Conservation (phyloP, 2,329 filamentous ascomycete genomes). For the Exophiala oligosperma region DNA sequence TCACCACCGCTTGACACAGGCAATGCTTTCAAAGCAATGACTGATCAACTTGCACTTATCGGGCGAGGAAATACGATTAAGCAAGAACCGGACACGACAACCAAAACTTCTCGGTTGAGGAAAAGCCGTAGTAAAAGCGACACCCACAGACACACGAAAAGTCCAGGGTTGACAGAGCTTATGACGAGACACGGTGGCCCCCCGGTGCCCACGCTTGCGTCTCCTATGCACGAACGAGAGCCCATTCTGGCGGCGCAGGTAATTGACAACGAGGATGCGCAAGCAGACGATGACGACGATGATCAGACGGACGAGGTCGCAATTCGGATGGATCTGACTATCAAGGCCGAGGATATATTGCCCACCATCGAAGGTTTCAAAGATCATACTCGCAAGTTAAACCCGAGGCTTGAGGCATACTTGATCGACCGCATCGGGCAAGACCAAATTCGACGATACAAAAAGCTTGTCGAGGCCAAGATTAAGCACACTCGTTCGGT, state of each 20-base stretch:
- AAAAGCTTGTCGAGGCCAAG: conserved; percentile 68
- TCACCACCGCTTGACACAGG: conserved; percentile 43
- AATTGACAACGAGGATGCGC: conserved; percentile 35
- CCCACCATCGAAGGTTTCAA: conserved; percentile 77
- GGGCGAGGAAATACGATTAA: conserved; percentile 61
- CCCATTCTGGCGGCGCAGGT: conserved; percentile 21
- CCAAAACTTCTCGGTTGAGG: conserved; percentile 30
- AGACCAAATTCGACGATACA: conserved; percentile 78
- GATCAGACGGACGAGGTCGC: conserved; percentile 38
- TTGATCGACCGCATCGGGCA: conserved; percentile 79
- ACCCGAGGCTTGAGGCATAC: conserved; percentile 67
- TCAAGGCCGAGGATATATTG: conserved; percentile 65
- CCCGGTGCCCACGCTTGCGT: conserved; percentile 56
- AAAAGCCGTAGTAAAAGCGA: conserved; percentile 59
- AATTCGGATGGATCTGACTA: conserved; percentile 58
- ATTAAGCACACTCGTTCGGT: conserved; percentile 68
- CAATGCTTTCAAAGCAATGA: conserved; percentile 45
- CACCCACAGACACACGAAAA: conserved; percentile 43
- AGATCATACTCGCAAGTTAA: conserved; percentile 69
- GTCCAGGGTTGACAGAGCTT: conserved; percentile 52
- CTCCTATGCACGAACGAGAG: conserved; percentile 42
- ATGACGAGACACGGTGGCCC: conserved; percentile 60
- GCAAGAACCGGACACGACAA: conserved; percentile 44
- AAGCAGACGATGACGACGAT: conserved; percentile 45
- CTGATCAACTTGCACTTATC: conserved; percentile 47